Conservation (phyloP, 2,329 filamentous ascomycete species). For the Colletotrichum scovillei region DNA sequence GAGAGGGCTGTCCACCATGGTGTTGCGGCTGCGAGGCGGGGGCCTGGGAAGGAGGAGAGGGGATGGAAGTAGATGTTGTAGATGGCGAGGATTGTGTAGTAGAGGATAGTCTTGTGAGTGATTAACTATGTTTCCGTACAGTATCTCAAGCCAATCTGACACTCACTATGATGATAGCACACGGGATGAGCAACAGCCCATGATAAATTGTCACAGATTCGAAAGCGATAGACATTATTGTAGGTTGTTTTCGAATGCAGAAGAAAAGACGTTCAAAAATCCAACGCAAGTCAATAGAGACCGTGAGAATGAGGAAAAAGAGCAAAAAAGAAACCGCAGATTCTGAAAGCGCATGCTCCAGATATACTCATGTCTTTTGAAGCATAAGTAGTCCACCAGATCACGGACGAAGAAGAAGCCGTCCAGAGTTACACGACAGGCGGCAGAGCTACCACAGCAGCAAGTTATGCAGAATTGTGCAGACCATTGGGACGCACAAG, state of each 20-base stretch:
- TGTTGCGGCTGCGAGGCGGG: slow-evolving; percentile 28
- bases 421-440: not conserved
- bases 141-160: no score
- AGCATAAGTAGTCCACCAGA: not conserved
- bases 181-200: not conserved
- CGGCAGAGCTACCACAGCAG: no score
- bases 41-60: slow-evolving; percentile 44
- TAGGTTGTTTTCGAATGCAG: no score
- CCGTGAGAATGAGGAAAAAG: not conserved
- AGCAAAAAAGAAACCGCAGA: not conserved
- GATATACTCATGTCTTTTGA: not conserved
- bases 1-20: slow-evolving; percentile 16
- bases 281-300: not conserved
- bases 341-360: not conserved
- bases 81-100: slow-evolving; percentile 1
- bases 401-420: not conserved
- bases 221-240: not conserved
- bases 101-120: not conserved
- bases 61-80: slow-evolving; percentile 49
- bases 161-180: not conserved
- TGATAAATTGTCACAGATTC: accelerated
- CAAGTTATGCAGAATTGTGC: not conserved
- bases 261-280: not conserved
- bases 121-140: no score
- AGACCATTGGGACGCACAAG: not conserved